Percentiles rank a stretch among this genome's conserved stretches.
phyloP scores from a whole-genome alignment of 805 yeast species.

The Teunomyces atbi region DNA sequence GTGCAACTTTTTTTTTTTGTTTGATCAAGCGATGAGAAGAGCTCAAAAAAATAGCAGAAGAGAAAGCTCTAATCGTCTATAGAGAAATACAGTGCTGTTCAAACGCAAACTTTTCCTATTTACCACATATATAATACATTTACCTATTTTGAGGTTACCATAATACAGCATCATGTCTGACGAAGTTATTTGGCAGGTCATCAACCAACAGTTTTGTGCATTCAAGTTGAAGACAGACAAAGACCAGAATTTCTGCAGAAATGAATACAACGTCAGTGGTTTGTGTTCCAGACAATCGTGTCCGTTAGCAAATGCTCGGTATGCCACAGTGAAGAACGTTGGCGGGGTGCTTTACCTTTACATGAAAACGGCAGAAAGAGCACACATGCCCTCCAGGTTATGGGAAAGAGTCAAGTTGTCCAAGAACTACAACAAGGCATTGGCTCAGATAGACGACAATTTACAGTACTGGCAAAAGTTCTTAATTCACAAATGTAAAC shows the following conservation, averaged over 20 bases:
- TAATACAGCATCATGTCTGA: constrained; percentile 44
- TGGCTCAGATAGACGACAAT: constrained; percentile 84
- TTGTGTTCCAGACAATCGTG: constrained; percentile 91
- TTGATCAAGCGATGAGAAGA: constrained; percentile 5
- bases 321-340: constrained; percentile 80
- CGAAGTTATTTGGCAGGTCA: constrained; percentile 96
- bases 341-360: constrained; percentile 81
- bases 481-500: constrained; percentile 90
- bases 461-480: constrained; percentile 92
- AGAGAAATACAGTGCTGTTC: not conserved
- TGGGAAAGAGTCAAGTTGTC: constrained; percentile 95
- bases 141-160: not conserved
- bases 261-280: constrained; percentile 95
- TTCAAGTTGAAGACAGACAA: constrained; percentile 87
- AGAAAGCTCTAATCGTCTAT: not conserved
- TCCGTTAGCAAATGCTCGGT: constrained; percentile 91
- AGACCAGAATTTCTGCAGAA: constrained; percentile 89
- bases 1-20: constrained; percentile 2
- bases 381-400: constrained; percentile 87
- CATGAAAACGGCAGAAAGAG: constrained; percentile 97
- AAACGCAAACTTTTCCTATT: not conserved
- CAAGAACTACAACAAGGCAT: constrained; percentile 84
- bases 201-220: constrained; percentile 93
- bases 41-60: constrained; percentile 5
- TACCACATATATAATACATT: not conserved